phyloP scores from a whole-genome alignment of 495 filamentous ascomycete species.

The Aspergillus heteromorphus region DNA sequence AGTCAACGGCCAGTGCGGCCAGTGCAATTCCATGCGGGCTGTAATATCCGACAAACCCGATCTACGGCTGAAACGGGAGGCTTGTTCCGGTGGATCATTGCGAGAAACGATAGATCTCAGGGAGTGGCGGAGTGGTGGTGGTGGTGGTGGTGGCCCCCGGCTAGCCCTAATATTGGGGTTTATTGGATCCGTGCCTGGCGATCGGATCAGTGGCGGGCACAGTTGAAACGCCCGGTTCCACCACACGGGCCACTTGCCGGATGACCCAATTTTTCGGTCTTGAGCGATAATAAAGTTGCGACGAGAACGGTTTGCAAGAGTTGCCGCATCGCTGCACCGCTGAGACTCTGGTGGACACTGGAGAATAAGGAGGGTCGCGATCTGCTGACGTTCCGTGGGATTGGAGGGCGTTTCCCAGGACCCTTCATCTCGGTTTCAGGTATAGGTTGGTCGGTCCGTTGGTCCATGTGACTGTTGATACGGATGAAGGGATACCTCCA shows the following conservation, averaged over 20 bases:
- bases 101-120: no score
- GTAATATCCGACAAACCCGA: neutral
- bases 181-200: neutral
- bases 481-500: no score
- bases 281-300: neutral
- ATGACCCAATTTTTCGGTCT: neutral
- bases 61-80: neutral
- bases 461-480: no score
- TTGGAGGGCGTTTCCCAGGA: neutral
- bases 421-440: neutral
- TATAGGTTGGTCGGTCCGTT: no score
- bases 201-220: neutral
- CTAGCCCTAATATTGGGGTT: constrained; percentile 3
- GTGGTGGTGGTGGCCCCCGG: no score
- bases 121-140: no score
- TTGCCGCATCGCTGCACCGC: no score
- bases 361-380: neutral
- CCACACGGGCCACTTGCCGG: neutral
- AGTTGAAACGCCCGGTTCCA: neutral
- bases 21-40: no score
- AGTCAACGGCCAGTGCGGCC: no score
- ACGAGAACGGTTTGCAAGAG: no score
- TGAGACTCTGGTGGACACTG: no score
- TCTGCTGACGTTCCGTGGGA: neutral
- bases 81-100: neutral